phyloP scores from a whole-genome alignment of 176 grass and related monocot species.

The Echinochloa phyllopogon region DNA sequence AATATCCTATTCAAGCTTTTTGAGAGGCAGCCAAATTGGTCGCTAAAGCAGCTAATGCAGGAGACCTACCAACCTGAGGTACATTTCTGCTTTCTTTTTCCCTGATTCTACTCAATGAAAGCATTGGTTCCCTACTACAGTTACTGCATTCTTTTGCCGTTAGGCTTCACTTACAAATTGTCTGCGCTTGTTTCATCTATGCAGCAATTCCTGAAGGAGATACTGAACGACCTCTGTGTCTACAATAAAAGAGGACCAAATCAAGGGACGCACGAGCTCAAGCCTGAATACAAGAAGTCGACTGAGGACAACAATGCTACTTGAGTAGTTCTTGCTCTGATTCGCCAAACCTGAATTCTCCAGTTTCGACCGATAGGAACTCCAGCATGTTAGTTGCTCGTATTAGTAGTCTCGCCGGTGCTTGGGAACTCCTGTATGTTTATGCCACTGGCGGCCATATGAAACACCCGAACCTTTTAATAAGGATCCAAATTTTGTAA shows the following conservation, averaged over 20 bases:
- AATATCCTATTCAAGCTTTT: conserved; percentile 96
- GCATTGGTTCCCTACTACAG: background rate
- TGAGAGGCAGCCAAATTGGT: conserved; percentile 92
- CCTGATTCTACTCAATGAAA: background rate
- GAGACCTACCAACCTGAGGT: conserved; percentile 96
- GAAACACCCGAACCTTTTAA: background rate
- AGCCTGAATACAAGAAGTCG: conserved; percentile 86
- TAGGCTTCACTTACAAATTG: background rate
- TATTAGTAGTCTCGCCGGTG: background rate
- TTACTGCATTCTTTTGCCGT: background rate
- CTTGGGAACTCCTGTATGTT: background rate
- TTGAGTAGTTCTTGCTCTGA: conserved; percentile 13
- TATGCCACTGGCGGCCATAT: background rate
- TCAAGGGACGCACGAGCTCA: conserved; percentile 93
- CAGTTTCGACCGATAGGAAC: background rate
- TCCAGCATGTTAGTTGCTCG: conserved; percentile 14
- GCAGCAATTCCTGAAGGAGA: conserved; percentile 99
- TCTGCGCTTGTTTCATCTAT: background rate
- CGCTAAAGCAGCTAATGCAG: conserved; percentile 79
- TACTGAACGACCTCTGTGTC: conserved; percentile 78
- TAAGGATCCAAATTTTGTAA: background rate
- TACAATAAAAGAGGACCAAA: conserved; percentile 96
- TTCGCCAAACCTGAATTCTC: background rate
- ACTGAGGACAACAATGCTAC: conserved; percentile 53
- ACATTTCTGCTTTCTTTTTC: conserved; percentile 7